Evolutionary conservation across 1,284 basidiomycete genomes (phyloP).

Genomic region (Cerioporus squamosus): DNA sequence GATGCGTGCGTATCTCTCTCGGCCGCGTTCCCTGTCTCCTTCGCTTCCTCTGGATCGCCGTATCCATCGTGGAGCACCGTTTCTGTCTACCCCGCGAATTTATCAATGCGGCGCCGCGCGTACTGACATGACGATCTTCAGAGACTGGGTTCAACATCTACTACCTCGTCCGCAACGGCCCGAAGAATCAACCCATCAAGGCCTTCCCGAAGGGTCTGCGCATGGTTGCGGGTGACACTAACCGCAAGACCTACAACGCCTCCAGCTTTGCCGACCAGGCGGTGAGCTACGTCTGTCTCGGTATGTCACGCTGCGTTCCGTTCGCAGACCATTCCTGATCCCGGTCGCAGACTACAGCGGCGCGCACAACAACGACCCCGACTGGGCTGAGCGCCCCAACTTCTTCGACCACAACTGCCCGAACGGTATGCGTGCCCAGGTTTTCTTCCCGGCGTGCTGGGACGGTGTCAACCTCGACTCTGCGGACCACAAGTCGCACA

Average conservation of each 20-base stretch:
- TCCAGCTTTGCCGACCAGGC: slow-evolving; percentile 43
- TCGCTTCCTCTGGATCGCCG: no score
- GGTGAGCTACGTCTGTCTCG: slow-evolving; percentile 46
- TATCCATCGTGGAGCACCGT: no score
- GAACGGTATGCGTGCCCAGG: slow-evolving; percentile 45
- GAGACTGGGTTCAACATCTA: slow-evolving; percentile 33
- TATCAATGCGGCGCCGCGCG: neutral
- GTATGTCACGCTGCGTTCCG: slow-evolving; percentile 16
- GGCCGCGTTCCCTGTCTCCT: neutral
- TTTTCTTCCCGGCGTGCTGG: slow-evolving; percentile 52
- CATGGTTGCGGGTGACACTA: slow-evolving; percentile 46
- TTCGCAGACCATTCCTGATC: neutral
- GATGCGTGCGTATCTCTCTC: slow-evolving; percentile 24
- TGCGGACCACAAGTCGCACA: slow-evolving; percentile 56
- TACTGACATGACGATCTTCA: neutral
- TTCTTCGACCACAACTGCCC: slow-evolving; percentile 40
- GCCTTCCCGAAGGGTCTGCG: slow-evolving; percentile 35
- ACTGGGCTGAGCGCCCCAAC: slow-evolving; percentile 32
- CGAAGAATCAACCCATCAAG: slow-evolving; percentile 27
- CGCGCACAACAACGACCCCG: slow-evolving; percentile 28
- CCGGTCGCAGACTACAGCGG: slow-evolving; percentile 35
- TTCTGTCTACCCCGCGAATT: no score
- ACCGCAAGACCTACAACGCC: slow-evolving; percentile 38
- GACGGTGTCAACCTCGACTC: slow-evolving; percentile 50
- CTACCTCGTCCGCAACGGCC: slow-evolving; percentile 30